Evolutionary conservation across 495 filamentous ascomycete species (phyloP), one percentile per base, ranked within the genome.

Genomic region (Amphirosellinia nigrospora): DNA sequence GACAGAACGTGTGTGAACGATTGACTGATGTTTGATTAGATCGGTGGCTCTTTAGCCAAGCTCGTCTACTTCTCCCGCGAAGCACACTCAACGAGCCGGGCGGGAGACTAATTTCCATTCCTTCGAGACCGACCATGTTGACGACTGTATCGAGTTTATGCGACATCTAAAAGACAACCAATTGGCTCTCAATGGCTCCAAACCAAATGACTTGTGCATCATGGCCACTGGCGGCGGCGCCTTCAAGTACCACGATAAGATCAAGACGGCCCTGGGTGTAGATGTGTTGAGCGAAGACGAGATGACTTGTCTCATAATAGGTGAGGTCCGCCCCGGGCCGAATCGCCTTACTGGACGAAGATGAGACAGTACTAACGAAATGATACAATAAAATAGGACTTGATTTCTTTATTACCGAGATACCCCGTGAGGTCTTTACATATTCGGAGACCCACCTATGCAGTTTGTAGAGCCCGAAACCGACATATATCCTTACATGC

Each of bases 351-450:
- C 36, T 16, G 10, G 45, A 2, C 64, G 30, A 34, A 39, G 16
- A 39, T 30, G 60, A 4, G 21, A 13, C 21, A 45, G 62, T 36
- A 39, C 59, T 55, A 38, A 64, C 26, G 7, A 55, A 8, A 68
- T n/a, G 41, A 38, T 55, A n/a, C 2, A 15, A 19, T 30, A 48
- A 60, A n/a, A 59, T 34, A 93, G 93, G 95, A 28, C 89, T 99
- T 39, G 96, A 99, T 80, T 99, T 98, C 83, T 98, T 99, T 84
- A 97, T 98, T 73, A 97, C 91, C 68, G 94, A 98, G 75, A 98
- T 98, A 71, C 96, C 96, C 60, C 87, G 89, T 74, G 96, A 99
- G 81, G 94, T 99, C 32, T 99, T 99, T 75, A 97, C 93, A 23
- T 98, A 98, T 80, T 93, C 89, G 73, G 96, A 98, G 78, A 82